These are phyloP conservation scores for Cryptosporidium baileyi DNA, from an alignment of 169 alveolate species.

Conservation along the genomic window DNA sequence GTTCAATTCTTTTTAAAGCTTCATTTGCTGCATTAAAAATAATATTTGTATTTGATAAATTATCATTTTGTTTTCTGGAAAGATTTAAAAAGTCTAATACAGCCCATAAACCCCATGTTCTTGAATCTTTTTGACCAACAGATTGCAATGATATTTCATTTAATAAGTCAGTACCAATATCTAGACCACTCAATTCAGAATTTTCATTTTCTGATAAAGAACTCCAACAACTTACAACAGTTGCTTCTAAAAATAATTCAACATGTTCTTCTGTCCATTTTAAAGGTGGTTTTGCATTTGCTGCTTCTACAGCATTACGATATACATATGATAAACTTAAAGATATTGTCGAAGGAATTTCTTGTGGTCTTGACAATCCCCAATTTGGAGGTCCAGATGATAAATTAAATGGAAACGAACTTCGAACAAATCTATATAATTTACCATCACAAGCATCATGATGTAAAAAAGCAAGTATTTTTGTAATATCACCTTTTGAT, in stretches of 20 bases:
- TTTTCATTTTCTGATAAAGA: slow-evolving; percentile 48
- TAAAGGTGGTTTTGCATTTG: slow-evolving; percentile 22
- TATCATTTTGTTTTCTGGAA: slow-evolving; percentile 40
- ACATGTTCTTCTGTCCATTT: slow-evolving; percentile 68
- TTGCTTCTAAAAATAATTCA: slow-evolving; percentile 62
- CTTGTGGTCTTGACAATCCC: slow-evolving; percentile 63
- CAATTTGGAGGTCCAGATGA: slow-evolving; percentile 69
- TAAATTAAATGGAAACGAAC: slow-evolving; percentile 62
- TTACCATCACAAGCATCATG: slow-evolving; percentile 70
- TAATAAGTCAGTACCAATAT: slow-evolving; percentile 56
- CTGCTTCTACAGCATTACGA: slow-evolving; percentile 65
- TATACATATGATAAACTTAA: slow-evolving; percentile 57
- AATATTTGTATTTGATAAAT: background rate
- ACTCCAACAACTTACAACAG: slow-evolving; percentile 68
- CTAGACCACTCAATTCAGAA: slow-evolving; percentile 31
- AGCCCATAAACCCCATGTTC: slow-evolving; percentile 69
- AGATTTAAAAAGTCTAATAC: slow-evolving; percentile 51
- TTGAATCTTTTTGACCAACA: slow-evolving; percentile 58
- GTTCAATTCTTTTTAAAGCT: slow-evolving; percentile 52
- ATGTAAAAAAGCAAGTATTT: slow-evolving; percentile 46
- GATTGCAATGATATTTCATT: slow-evolving; percentile 54
- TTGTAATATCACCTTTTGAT: slow-evolving; percentile 61
- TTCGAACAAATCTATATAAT: slow-evolving; percentile 61
- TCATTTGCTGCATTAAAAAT: slow-evolving; percentile 53
- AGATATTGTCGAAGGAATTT: slow-evolving; percentile 61